Base-by-base conservation (phyloP, 169 alveolate genomes). In the Eimeria maxima region DNA sequence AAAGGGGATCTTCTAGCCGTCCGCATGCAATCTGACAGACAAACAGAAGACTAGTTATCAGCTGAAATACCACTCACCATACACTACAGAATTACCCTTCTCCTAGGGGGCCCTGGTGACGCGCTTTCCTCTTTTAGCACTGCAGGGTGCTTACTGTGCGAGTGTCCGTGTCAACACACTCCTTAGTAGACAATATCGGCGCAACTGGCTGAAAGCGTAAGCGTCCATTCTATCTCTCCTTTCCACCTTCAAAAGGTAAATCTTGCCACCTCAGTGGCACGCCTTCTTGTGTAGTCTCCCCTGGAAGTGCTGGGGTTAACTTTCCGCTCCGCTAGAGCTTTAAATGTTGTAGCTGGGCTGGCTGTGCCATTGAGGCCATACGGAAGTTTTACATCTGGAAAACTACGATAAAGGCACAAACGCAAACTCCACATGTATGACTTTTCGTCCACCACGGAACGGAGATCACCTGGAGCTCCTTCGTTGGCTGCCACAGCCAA, bases 371-470 rank as follows among this genome's bases (percentile, higher is more conserved):
- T 24, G 22, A 71, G 81, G 14, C 81, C 81, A 20, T 71, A 71
- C 47, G 81, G 81, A 10, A 24, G 11, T 7, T 27, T 11, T 16
- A 24, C 81, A 29, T 20, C 47, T 11, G 81, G 16, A 50, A 71
- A 71, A 27, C n/a, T 71, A 6, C 22, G 4, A 50, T 71, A 71
- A 20, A 71, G 50, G 47, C 47, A 71, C 50, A 71, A 13, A 7
- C 81, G 50, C 47, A 71, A 22, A 20, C 47, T 20, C 81, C 81
- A 27, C 81, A 71, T 29, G 80, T 69, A 44, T 29, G 81, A 71
- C 81, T 71, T 71, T 13, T 20, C 47, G 8, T 71, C n/a, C 47
- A 27, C 81, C 47, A 27, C 22, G 81, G 81, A 24, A 10, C 44
- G 76, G 8, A 10, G 18, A 67, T 14, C 11, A 44, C 47, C 22